Evolutionary conservation across 1,284 basidiomycete genomes (phyloP).

Genomic region (Ceratobasidium sp.): DNA sequence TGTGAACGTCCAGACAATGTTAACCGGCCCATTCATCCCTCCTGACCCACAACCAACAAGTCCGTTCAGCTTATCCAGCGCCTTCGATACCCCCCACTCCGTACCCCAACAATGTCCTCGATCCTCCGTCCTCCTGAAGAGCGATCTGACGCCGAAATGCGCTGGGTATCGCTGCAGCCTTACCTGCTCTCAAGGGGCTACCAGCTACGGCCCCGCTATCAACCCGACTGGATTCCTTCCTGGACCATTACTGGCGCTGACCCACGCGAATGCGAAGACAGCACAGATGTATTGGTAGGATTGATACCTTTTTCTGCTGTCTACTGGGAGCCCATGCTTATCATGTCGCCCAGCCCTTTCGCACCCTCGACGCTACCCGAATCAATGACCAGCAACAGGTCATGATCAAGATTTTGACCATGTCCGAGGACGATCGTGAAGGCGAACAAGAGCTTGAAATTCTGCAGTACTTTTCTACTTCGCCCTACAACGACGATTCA

Average conservation of each 20-base stretch:
- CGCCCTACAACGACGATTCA: not conserved
- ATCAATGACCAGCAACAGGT: not conserved
- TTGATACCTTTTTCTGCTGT: too few species aligned
- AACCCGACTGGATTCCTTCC: conserved; percentile 5
- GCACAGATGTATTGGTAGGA: not conserved
- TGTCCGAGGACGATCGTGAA: not conserved
- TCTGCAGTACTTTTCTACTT: not conserved
- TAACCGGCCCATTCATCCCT: too few species aligned
- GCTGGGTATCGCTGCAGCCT: not conserved
- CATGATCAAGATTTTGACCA: conserved; percentile 1
- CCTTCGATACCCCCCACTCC: too few species aligned
- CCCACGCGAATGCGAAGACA: not conserved
- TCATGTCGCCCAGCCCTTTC: not conserved
- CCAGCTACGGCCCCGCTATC: not conserved
- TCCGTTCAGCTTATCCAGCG: too few species aligned
- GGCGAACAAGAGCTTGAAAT: conserved; percentile 1
- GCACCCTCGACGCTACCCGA: not conserved
- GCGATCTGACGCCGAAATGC: not conserved
- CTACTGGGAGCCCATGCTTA: too few species aligned
- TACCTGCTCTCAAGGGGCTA: conserved; percentile 4
- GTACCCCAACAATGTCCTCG: too few species aligned
- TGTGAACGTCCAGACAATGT: too few species aligned
- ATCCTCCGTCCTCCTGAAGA: not conserved
- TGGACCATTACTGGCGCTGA: not conserved
- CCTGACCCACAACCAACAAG: too few species aligned